Conservation (phyloP, 768 basidiomycete genomes). For the Cantharellus anzutake region DNA sequence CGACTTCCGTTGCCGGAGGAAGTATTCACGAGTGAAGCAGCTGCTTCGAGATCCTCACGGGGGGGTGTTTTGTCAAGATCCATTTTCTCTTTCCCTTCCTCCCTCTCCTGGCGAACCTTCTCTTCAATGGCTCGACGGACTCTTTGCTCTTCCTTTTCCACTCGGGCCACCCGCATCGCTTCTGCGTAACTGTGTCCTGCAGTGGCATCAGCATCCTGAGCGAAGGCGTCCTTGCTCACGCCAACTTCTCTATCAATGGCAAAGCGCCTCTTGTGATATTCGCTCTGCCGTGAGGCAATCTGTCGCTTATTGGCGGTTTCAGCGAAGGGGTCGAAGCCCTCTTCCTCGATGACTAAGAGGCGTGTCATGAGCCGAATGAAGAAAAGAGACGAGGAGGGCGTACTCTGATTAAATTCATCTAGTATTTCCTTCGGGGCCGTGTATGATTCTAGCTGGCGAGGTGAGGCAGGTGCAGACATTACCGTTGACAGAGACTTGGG, state of each 20-base stretch:
- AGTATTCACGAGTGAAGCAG: slow-evolving; percentile 46
- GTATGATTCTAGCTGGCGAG: slow-evolving; percentile 73
- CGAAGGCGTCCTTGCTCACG: slow-evolving; percentile 65
- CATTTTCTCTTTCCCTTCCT: slow-evolving; percentile 56
- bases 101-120: slow-evolving; percentile 59
- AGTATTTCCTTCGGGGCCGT: slow-evolving; percentile 87
- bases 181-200: slow-evolving; percentile 77
- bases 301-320: slow-evolving; percentile 87
- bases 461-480: slow-evolving; percentile 10
- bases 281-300: slow-evolving; percentile 81
- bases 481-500: too few relatives aligned
- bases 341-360: slow-evolving; percentile 60
- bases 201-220: slow-evolving; percentile 39
- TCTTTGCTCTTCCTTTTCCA: slow-evolving; percentile 85
- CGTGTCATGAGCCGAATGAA: not conserved
- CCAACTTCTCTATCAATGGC: slow-evolving; percentile 45
- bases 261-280: slow-evolving; percentile 88
- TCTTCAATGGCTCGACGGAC: slow-evolving; percentile 77
- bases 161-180: slow-evolving; percentile 73
- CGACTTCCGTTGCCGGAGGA: slow-evolving; percentile 29
- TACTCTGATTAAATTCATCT: slow-evolving; percentile 65
- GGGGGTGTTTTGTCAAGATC: slow-evolving; percentile 89
- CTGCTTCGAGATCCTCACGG: slow-evolving; percentile 54
- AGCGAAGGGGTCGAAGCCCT: slow-evolving; percentile 77
- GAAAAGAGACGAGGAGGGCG: not conserved